phyloP scores from a whole-genome alignment of 306 rosid genomes.

The Corylus americana region DNA sequence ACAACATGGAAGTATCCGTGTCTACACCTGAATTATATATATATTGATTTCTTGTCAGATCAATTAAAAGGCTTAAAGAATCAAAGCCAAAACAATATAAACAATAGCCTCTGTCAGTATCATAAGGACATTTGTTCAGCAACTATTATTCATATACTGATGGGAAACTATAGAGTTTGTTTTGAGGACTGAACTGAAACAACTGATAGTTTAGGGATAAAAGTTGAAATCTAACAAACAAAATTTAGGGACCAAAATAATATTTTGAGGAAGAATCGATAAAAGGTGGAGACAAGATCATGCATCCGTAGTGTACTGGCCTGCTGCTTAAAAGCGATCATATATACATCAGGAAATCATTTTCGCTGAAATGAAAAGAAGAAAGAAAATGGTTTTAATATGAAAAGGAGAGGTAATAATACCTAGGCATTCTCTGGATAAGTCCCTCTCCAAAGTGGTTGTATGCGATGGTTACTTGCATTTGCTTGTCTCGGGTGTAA shows the following conservation, averaged over 20 bases:
- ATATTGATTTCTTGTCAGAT: constrained; percentile 22
- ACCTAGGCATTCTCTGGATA: constrained; percentile 99
- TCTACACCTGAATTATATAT: constrained; percentile 69
- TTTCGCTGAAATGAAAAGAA: constrained; percentile 22
- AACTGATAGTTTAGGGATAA: no score
- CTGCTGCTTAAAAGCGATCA: neutral
- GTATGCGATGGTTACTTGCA: constrained; percentile 98
- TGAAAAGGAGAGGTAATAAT: constrained; percentile 25
- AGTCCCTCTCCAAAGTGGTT: constrained; percentile 99
- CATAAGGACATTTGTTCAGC: neutral
- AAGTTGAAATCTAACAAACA: no score
- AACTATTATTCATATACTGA: neutral
- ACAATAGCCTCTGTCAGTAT: constrained; percentile 4
- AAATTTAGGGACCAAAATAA: no score
- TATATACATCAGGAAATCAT: neutral
- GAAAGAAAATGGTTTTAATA: constrained; percentile 16
- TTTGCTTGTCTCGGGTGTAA: constrained; percentile 82
- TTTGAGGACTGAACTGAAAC: no score
- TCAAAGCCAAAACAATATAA: neutral
- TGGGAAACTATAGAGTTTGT: no score
- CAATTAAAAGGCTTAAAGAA: constrained; percentile 11
- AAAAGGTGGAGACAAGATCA: constrained; percentile 9
- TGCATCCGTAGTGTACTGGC: constrained; percentile 6
- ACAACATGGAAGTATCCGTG: constrained; percentile 98
- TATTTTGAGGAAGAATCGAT: no score